Evolutionary conservation across 2,329 filamentous ascomycete species (phyloP), one percentile per base, ranked within the genome.

Genomic region (Pestalotiopsis sp.): DNA sequence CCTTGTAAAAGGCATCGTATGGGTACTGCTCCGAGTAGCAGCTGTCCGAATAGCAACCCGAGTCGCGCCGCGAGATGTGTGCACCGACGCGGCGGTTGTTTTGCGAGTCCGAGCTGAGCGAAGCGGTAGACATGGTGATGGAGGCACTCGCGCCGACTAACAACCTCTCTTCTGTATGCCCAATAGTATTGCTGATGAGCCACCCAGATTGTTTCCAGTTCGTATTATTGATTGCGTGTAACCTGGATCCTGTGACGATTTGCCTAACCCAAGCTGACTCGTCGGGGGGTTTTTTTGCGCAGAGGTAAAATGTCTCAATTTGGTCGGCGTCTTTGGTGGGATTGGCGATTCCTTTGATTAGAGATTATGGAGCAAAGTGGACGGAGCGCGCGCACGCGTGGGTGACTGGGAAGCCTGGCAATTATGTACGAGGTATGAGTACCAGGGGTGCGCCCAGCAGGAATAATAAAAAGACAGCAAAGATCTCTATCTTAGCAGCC

Each of bases 1-100:
- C 61, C 49, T 66, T 66, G 63, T 66, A 66, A 20, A 27, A 56
- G 12, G 45, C 63, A 38, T 66, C 63, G 41, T 38, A 58, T 4
- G 63, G 36, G 25, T 58, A 38, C 23, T 25, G 41, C 14, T 66
- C 63, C 36, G 41, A 56, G 36, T 31, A 62, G 49, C 49, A 57
- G 49, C 41, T 58, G 25, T 66, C 63, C 4, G 63, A 41, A 13
- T 41, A 66, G 63, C 61, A 49, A 31, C 23, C 38, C 38, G 63
- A 58, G 31, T 66, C 49, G 25, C 63, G 63, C 25, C 23, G n/a
- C 25, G 45, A 58, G 17, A 56, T 39, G 41, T n/a, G 45, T 17
- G n/a, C 20, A 7, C 49, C 45, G 23, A 66, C 23, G 25, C 63
- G 63, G 36, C 63, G 63, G n/a, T 45, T 45, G 23, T 45, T 66